Evolutionary conservation across 2,329 filamentous ascomycete species (phyloP).

Genomic region (Neurospora crassa): DNA sequence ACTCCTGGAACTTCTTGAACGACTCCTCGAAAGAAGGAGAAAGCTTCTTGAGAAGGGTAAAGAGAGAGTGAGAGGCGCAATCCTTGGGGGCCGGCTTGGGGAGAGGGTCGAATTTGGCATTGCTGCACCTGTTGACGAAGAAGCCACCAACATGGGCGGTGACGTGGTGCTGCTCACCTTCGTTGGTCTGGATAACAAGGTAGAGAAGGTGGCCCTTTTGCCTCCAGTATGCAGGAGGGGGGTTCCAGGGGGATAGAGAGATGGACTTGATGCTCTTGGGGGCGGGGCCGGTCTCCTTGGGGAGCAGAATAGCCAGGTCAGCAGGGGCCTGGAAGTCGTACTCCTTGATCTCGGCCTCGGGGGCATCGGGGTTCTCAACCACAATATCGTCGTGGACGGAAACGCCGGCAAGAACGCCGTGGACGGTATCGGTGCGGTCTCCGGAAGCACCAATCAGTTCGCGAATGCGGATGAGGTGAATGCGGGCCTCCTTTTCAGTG

Average conservation of each 20-base stretch:
- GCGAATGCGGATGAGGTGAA: constrained; percentile 83
- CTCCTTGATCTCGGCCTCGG: constrained; percentile 43
- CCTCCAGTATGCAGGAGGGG: constrained; percentile 81
- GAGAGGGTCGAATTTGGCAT: constrained; percentile 86
- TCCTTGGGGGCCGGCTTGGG: constrained; percentile 72
- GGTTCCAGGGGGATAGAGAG: constrained; percentile 89
- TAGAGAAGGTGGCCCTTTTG: constrained; percentile 92
- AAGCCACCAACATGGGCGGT: constrained; percentile 92
- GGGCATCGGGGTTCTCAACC: constrained; percentile 29
- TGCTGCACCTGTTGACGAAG: constrained; percentile 94
- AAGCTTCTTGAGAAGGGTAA: constrained; percentile 66
- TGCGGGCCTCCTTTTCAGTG: constrained; percentile 93
- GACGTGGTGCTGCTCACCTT: constrained; percentile 90
- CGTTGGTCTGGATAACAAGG: constrained; percentile 77
- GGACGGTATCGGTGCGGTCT: constrained; percentile 75
- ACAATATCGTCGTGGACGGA: constrained; percentile 79
- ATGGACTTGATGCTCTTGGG: constrained; percentile 90
- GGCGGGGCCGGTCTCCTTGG: constrained; percentile 52
- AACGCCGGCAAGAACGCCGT: constrained; percentile 75
- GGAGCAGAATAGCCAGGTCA: constrained; percentile 61
- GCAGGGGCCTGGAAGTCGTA: constrained; percentile 70
- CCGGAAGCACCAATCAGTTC: constrained; percentile 90
- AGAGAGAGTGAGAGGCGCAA: constrained; percentile 72
- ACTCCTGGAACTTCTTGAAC: constrained; percentile 73
- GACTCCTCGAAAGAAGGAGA: constrained; percentile 74